Evolutionary conservation across 371 early-diverging fungal species (phyloP), one percentile per base, ranked within the genome.

Genomic region (Mucor irregularis): DNA sequence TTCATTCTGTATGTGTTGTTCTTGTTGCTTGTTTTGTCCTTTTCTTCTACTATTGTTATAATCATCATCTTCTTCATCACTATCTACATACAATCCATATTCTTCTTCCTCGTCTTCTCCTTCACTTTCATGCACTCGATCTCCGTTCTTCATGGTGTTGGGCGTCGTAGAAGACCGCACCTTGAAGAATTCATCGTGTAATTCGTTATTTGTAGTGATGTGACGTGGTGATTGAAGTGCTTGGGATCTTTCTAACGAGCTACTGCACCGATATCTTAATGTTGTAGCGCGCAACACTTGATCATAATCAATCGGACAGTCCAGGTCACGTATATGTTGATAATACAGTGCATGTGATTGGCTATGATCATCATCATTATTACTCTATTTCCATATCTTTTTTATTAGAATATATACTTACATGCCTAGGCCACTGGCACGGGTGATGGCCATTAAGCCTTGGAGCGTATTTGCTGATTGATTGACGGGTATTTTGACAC

Each of bases 391-490:
- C 35, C 17, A 31, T 33, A 11, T 16, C 7, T 7, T 17, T 17
- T 39, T n/a, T 21, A n/a, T n/a, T n/a, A n/a, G n/a, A n/a, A 10
- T 13, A 13, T 38, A 11, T 39, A 70, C 60, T 64, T 82, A 86
- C 81, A 84, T 56, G 33, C 91, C 90, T 28, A 90, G 66, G 47
- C 80, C 64, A 22, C 78, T 51, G 46, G 90, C 74, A 44, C 78
- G 69, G 66, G 93, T 82, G 65, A 90, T 86, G 16, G 74, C 65
- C 55, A 87, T 84, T 43, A 95, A 52, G 40, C 90, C 88, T 55
- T 85, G 89, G 2, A 94, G 76, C 4, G 86, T 86, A 54, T 92
- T 86, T 16, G 87, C 63, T 24, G 75, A 74, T 37, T 81, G 74
- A 38, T 77, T 68, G 5, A 84, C 56, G 2, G 87, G 81, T 33